Evolutionary conservation across 331 rosid species (phyloP).

Genomic region (Saraca asoca): DNA sequence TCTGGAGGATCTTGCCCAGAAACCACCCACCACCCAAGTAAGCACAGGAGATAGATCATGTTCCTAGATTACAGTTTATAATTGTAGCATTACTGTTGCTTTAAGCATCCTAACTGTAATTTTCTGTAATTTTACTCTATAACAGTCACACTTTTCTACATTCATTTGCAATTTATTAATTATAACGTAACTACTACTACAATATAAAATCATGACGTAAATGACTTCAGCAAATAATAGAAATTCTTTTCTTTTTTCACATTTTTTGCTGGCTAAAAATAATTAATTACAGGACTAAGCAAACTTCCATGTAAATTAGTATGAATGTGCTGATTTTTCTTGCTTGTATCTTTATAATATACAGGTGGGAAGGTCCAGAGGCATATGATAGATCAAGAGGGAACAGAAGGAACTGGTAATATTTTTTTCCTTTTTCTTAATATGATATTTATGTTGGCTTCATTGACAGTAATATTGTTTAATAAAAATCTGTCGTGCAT

Average conservation of each 20-base stretch:
- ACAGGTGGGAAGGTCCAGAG: conserved; percentile 97
- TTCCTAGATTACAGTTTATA: too few relatives aligned
- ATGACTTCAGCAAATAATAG: too few relatives aligned
- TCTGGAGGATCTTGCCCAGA: conserved; percentile 65
- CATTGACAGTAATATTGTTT: neutral
- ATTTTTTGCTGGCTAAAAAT: too few relatives aligned
- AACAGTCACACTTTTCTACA: too few relatives aligned
- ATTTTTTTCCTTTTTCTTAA: neutral
- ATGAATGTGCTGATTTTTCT: conserved; percentile 15
- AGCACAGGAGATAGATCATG: neutral
- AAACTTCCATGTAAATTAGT: neutral
- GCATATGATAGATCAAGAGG: conserved; percentile 97
- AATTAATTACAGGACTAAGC: too few relatives aligned
- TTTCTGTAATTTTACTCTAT: too few relatives aligned
- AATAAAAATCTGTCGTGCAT: neutral
- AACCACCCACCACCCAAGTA: conserved; percentile 66
- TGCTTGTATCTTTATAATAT: conserved; percentile 10
- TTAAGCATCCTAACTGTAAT: too few relatives aligned
- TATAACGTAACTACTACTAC: too few relatives aligned
- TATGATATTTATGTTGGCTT: conserved; percentile 19
- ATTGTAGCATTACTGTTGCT: too few relatives aligned
- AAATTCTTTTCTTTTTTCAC: too few relatives aligned
- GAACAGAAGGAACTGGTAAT: conserved; percentile 95
- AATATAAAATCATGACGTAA: too few relatives aligned
- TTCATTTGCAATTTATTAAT: too few relatives aligned